Evolutionary conservation across 176 grass and related monocot genomes (phyloP).

Genomic region (Poa pratensis): DNA sequence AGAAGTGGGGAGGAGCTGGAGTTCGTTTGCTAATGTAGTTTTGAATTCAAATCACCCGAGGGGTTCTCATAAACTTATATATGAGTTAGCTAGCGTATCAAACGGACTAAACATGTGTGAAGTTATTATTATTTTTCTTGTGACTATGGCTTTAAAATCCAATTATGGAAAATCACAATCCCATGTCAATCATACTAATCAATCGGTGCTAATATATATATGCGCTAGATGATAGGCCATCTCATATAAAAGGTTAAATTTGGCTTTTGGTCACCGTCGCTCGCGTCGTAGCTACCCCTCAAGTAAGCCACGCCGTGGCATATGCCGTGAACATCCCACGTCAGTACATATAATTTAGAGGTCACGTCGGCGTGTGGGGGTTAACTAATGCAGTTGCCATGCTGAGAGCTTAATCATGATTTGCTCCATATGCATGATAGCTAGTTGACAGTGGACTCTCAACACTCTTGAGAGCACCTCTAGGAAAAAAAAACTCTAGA

Average conservation of each 20-base stretch:
- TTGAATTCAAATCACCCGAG: background rate
- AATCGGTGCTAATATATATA: background rate
- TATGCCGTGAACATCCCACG: too few species aligned
- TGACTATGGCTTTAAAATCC: background rate
- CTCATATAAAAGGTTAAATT: background rate
- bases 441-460: conserved; percentile 44
- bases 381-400: conserved; percentile 1
- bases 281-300: too few species aligned
- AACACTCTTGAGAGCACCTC: conserved; percentile 37
- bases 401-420: conserved; percentile 21
- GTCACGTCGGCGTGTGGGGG: background rate
- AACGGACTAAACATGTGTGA: background rate
- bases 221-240: background rate
- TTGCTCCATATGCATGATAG: conserved; percentile 6
- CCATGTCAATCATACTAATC: background rate
- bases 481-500: background rate
- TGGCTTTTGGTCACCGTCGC: conserved; percentile 17
- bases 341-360: conserved; percentile 30
- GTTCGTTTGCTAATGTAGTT: too few species aligned
- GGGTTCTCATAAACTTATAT: background rate
- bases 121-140: background rate
- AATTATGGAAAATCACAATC: background rate
- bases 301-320: too few species aligned
- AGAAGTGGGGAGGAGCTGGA: too few species aligned
- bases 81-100: background rate